Percentiles rank a stretch among this genome's conserved stretches.
phyloP scores from a whole-genome alignment of 352 stramenopile species.

The Aphanomyces astaci region DNA sequence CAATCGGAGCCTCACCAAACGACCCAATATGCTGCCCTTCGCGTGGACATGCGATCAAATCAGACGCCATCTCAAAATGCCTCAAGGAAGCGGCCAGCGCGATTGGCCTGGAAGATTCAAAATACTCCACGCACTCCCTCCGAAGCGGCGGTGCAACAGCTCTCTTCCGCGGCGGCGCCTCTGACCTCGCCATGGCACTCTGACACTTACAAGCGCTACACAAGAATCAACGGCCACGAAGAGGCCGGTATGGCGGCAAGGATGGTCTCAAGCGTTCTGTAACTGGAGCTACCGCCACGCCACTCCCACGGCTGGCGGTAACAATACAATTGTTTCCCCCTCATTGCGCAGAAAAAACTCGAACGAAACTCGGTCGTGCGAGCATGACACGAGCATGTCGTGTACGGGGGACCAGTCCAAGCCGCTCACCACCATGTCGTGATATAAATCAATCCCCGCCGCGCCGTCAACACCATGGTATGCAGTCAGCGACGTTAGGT shows the following conservation, averaged over 20 bases:
- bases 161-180: neutral
- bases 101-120: neutral
- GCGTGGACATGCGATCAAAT: neutral
- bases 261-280: too few species aligned
- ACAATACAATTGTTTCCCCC: too few species aligned
- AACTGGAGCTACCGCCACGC: too few species aligned
- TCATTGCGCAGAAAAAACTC: too few species aligned
- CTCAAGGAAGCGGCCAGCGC: neutral
- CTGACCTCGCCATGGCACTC: too few species aligned
- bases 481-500: too few species aligned
- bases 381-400: slow-evolving; percentile 92
- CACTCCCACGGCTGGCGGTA: too few species aligned
- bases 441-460: too few species aligned
- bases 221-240: too few species aligned
- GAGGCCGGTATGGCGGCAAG: neutral
- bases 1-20: neutral
- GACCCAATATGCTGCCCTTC: neutral
- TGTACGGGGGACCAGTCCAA: slow-evolving; percentile 90
- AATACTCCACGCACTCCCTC: neutral
- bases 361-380: slow-evolving; percentile 91
- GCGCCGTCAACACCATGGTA: too few species aligned
- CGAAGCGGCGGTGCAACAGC: neutral
- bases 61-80: neutral
- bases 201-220: too few species aligned
- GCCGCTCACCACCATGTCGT: slow-evolving; percentile 90